Evolutionary conservation across 176 grass and related monocot genomes (phyloP), one percentile per base, ranked within the genome.

Genomic region (Raddia distichophylla): DNA sequence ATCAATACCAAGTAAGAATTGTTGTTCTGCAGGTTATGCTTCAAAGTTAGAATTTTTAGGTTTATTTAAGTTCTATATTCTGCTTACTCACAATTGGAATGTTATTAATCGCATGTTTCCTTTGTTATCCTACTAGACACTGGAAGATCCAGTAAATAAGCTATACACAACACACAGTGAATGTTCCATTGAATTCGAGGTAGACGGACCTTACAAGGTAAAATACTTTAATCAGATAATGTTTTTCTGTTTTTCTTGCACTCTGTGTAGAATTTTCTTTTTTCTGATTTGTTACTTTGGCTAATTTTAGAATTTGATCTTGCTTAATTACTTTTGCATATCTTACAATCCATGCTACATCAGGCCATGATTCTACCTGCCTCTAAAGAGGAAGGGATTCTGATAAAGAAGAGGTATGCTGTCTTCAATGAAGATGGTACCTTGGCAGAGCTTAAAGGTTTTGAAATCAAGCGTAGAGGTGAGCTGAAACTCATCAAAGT

Each of bases 401-500:
- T 95, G 67, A 88, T 98, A 74, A 98, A 98, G 90, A 98, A 98
- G 84, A 91, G 95, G 76, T 98, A 98, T 91, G 92, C 92, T 59
- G 95, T 98, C 78, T 98, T 98, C 79, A 98, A 98, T 88, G 86
- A 98, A 86, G 95, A 98, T 91, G 95, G 95, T 32, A 92, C 95
- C 54, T 87, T 98, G 42, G 95, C 95, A 79, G 95, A 98, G 78
- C 90, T 98, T 33, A 98, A 98, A 89, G 95, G 95, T 62, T 98
- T 98, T 91, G 95, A 98, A 80, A 98, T 98, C 74, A 98, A 98
- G 90, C 85, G 95, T 74, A 91, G 95, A 86, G 95, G 95, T 66
- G 95, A 98, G 88, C 92, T 98, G 82, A 98, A 98, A 88, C 95
- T 98, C 74, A 94, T 98, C 75, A 98, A 98, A 90, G 92, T 98